Base-by-base conservation (phyloP, 148 eudicot species). In the Tetragonia tetragonoides region DNA sequence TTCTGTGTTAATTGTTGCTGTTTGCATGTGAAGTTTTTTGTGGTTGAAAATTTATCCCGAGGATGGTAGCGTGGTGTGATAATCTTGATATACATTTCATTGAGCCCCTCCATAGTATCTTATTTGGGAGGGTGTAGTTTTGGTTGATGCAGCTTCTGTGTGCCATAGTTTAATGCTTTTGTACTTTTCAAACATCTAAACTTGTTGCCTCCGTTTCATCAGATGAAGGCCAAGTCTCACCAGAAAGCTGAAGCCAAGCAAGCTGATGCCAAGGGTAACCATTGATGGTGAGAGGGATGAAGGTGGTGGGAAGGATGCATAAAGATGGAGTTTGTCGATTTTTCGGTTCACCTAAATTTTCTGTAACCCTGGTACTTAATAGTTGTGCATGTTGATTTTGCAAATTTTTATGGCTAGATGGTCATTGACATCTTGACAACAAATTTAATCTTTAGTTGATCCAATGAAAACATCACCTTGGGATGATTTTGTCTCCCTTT, bases 141-240 rank as follows among this genome's bases (percentile, higher is more conserved):
- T 9, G 53, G 53, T 18, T 23, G 51, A 28, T 17, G 47, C 10
- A 18, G 38, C 5, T 47, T 12, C 56, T 34, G 21, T 62, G 40
- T 21, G n/a, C 40, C 39, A 0, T 47, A 6, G 16, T 34, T 28
- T 70, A 21, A 40, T 49, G 10, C 21, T 23, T 37, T 16, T 16
- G 15, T 66, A 5, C 70, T 15, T 8, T n/a, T 28, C 54, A 56
- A 68, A 6, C 49, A 54, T 28, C 68, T 73, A n/a, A 79, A 65
- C 12, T 10, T 44, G 17, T 23, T 17, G 12, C 23, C 57, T 21
- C 68, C 56, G 39, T 40, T 82, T 42, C 72, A 28, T 12, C 88
- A 93, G 97, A 89, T 88, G 76, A 89, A 93, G 80, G 85, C 95
- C 68, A 92, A 92, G 64, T 89, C 97, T 60, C 88, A 84, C 16